Conservation (phyloP, 164 flowering plant genomes). For the Saururus chinensis region DNA sequence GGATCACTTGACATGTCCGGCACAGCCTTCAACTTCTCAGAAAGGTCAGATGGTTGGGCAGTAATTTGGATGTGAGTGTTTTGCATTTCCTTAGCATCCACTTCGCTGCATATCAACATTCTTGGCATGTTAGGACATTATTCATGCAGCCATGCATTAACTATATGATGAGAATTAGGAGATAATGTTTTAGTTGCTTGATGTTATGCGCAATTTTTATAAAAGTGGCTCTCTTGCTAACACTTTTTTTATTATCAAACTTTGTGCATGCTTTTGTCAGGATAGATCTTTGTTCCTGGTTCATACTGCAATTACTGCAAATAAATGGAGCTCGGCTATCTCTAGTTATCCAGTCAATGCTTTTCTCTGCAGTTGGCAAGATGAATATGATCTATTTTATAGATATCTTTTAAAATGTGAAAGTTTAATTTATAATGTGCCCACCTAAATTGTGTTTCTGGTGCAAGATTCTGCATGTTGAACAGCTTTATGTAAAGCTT, state of each 20-base stretch:
- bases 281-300: background rate
- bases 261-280: background rate
- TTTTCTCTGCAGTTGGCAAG: too few relatives aligned
- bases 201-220: background rate
- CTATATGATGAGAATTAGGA: too few relatives aligned
- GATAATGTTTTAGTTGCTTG: background rate
- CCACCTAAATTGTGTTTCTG: conserved; percentile 28
- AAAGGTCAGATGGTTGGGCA: conserved; percentile 14
- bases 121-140: background rate
- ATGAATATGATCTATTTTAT: background rate
- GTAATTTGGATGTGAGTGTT: conserved; percentile 2
- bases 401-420: background rate
- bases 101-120: conserved; percentile 16
- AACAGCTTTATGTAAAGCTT: conserved; percentile 34
- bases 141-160: background rate
- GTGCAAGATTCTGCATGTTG: conserved; percentile 38
- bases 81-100: conserved; percentile 13
- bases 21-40: conserved; percentile 7
- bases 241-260: too few relatives aligned
- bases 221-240: background rate
- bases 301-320: too few relatives aligned
- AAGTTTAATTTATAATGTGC: conserved; percentile 3
- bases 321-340: too few relatives aligned
- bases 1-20: conserved; percentile 4
- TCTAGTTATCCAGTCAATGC: too few relatives aligned